Evolutionary conservation across 2,329 filamentous ascomycete species (phyloP).

Genomic region (Sclerotinia subarctica): DNA sequence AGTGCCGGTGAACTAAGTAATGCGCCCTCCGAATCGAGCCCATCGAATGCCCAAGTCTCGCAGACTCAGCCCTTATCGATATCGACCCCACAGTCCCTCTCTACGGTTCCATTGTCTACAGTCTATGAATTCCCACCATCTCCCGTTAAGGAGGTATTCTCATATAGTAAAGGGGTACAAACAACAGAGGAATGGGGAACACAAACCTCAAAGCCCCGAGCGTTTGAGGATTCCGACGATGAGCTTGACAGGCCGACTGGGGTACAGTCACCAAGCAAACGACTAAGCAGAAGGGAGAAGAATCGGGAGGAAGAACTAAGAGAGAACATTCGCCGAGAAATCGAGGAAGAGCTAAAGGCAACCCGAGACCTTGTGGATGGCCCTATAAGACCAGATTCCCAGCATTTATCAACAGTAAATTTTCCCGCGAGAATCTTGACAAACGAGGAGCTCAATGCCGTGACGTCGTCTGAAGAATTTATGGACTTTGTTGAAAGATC

Average conservation of each 20-base stretch:
- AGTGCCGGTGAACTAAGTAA: conserved; percentile 79
- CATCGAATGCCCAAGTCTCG: conserved; percentile 43
- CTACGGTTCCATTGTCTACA: conserved; percentile 69
- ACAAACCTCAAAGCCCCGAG: conserved; percentile 51
- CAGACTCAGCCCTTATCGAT: conserved; percentile 44
- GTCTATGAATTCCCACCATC: conserved; percentile 78
- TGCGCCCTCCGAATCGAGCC: conserved; percentile 61
- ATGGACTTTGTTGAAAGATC: conserved; percentile 92
- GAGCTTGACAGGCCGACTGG: conserved; percentile 56
- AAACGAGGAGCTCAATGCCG: conserved; percentile 81
- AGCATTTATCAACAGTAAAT: conserved; percentile 48
- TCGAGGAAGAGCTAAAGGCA: conserved; percentile 85
- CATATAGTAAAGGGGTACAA: conserved; percentile 96
- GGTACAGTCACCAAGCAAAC: conserved; percentile 63
- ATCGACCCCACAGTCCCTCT: conserved; percentile 59
- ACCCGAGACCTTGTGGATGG: conserved; percentile 60
- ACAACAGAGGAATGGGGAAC: conserved; percentile 72
- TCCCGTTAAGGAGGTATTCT: conserved; percentile 78
- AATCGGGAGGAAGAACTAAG: conserved; percentile 87
- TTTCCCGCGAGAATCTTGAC: conserved; percentile 80
- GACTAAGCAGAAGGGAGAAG: conserved; percentile 72
- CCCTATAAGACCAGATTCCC: conserved; percentile 45
- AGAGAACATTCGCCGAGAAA: conserved; percentile 78
- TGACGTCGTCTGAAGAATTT: conserved; percentile 90
- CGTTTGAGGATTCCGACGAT: conserved; percentile 60